phyloP scores from a whole-genome alignment of 352 stramenopile genomes.

The Globisporangium irregulare region DNA sequence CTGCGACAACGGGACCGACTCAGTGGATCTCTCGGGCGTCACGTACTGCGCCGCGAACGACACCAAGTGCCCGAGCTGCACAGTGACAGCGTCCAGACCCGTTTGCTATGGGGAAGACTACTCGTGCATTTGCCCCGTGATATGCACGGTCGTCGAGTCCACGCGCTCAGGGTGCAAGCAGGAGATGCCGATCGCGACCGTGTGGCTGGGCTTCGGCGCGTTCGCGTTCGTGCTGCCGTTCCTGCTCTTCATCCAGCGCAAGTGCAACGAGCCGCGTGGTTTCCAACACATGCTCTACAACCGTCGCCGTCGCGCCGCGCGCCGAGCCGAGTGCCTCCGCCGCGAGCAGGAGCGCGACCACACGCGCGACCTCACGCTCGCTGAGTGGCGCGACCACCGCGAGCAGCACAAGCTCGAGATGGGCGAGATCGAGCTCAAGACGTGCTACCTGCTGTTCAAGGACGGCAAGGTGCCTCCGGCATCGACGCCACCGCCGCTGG shows the following conservation, averaged over 20 bases:
- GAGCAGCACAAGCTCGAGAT: slow-evolving; percentile 35
- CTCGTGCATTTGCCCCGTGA: slow-evolving; percentile 38
- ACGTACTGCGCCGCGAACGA: slow-evolving; percentile 31
- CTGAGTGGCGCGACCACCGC: slow-evolving; percentile 31
- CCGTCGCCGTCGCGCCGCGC: not conserved
- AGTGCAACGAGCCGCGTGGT: slow-evolving; percentile 27
- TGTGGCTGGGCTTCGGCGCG: slow-evolving; percentile 34
- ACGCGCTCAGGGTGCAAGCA: not conserved
- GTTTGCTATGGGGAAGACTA: slow-evolving; percentile 28
- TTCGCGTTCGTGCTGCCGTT: slow-evolving; percentile 28
- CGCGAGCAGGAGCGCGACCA: slow-evolving; percentile 27
- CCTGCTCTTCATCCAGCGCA: slow-evolving; percentile 41
- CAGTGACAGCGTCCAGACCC: slow-evolving; percentile 28
- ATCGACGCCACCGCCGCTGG: not conserved
- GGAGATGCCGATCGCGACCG: slow-evolving; percentile 17
- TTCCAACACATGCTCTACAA: slow-evolving; percentile 20
- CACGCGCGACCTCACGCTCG: slow-evolving; percentile 27
- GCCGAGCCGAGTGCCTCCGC: not conserved
- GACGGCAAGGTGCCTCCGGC: not conserved
- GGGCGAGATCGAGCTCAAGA: slow-evolving; percentile 16
- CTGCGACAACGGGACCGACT: slow-evolving; percentile 18
- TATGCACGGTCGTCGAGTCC: slow-evolving; percentile 10
- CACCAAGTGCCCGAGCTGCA: slow-evolving; percentile 26
- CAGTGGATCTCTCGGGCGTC: slow-evolving; percentile 11
- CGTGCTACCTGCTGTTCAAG: slow-evolving; percentile 16